Evolutionary conservation across 805 yeast species (phyloP), one percentile per base, ranked within the genome.

Genomic region (Starmerella powellii): DNA sequence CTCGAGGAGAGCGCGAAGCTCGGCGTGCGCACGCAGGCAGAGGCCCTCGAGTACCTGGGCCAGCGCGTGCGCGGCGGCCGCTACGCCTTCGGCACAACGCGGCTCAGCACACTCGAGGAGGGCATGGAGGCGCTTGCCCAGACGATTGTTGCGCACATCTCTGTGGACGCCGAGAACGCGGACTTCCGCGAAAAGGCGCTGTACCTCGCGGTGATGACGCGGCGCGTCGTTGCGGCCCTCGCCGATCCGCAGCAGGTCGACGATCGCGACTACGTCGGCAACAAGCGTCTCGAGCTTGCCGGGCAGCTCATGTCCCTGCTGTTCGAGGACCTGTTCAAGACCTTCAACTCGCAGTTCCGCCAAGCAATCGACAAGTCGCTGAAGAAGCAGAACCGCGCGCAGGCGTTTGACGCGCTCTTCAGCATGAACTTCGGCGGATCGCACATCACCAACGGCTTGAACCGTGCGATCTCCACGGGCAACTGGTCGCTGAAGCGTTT

Each of bases 401-500:
- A 83, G 46, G 97, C 88, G 59, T 91, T 88, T 56, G 96, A 91
- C 63, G 97, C 98, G 0, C 66, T 88, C 34, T 63, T 88, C 47
- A 81, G 84, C 44, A 85, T 91, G 58, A 81, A 84, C 51, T 85
- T 86, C 39, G 95, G 88, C 60, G 81, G 95, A 4, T 83, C 83
- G 56, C 86, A 87, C 57, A 87, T 91, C 51, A 85, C 98, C 12
- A 80, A 81, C 58, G 98, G 98, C 24, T 67, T 91, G 62, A 87
- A 86, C 60, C 73, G 97, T 56, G 96, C 99, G 34, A 91, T 91
- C 37, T 87, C 97, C 13, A 91, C 99, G 0, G 99, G 99, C 54
- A 91, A 91, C 62, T 91, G 99, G 99, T 85, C 96, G 2, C 71
- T 91, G 58, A 91, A 91, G 65, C 81, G 99, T 67, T 91, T 91